Base-by-base conservation (phyloP, 176 grass and related monocot genomes). In the Thinopyrum elongatum region DNA sequence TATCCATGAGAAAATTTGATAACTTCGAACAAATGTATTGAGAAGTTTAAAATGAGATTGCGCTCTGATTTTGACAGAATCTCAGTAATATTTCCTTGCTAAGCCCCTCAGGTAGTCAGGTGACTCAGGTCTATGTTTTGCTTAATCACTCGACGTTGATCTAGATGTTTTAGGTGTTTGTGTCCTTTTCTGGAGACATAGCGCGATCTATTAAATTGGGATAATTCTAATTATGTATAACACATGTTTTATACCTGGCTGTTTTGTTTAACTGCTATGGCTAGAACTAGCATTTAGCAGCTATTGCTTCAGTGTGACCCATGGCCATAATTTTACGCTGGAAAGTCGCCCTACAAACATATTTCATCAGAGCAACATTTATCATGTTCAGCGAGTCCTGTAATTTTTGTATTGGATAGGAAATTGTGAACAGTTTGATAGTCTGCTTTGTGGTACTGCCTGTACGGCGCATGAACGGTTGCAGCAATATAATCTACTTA, bases 151-250 rank as follows among this genome's bases (percentile, higher is more conserved):
- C 41, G 25, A 67, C 13, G 66, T 77, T 77, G 13, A 49, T 85
- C 39, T 19, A 53, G 11, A 57, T 70, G 63, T 69, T 55, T 17
- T 58, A 59, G 31, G 17, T 1, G 3, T 76, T 76, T 76, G 22
- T 82, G 55, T 3, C 8, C 39, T 80, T 65, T 65, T 16, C 3
- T 38, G 6, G 10, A 64, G 62, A 64, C 8, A 4, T 80, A 35
- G 34, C 57, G 25, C 10, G 8, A 14, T 69, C 42, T 64, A 49
- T 17, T 62, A 30, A 25, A 30, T 49, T 80, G 3, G 15, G 0
- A n/a, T 60, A 49, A 83, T 83, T 84, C 26, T 71, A 63, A 83
- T 83, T 84, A 4, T 71, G 12, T 80, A 33, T 34, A 65, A 42
- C 41, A 29, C 36, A 49, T 76, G 13, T 63, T 83, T 46, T 28